Percentiles rank a stretch among this genome's conserved stretches.
Conservation (phyloP, 169 alveolate genomes). For the Perkinsus marinus region DNA sequence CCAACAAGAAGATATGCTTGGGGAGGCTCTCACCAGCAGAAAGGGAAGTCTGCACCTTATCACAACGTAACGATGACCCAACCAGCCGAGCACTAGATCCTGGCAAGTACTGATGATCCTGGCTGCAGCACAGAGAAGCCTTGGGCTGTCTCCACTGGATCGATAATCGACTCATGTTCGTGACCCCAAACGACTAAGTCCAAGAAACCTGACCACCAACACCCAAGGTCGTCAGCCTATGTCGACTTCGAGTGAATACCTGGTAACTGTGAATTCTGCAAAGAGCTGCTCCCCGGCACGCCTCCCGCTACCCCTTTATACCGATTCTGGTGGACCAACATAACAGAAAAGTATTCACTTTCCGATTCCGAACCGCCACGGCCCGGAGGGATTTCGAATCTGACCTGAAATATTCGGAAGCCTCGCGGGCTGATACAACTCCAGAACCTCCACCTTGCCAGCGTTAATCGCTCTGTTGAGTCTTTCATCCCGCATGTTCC, state of each 20-base stretch:
- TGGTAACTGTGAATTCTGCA: conserved; percentile 70
- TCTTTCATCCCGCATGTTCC: conserved; percentile 79
- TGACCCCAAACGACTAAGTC: conserved; percentile 88
- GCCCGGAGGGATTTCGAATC: not conserved
- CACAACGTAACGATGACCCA: not conserved
- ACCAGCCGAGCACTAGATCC: not conserved
- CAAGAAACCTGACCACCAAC: conserved; percentile 32
- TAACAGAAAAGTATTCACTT: conserved; percentile 60
- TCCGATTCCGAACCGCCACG: not conserved
- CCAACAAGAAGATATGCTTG: conserved; percentile 57
- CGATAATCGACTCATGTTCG: conserved; percentile 77
- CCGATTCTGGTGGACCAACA: conserved; percentile 77
- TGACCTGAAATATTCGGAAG: not conserved
- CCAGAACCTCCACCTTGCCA: conserved; percentile 51
- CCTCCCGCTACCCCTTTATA: conserved; percentile 66
- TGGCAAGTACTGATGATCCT: conserved; percentile 32
- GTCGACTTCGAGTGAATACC: not conserved
- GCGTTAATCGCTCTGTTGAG: conserved; percentile 61
- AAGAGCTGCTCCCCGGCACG: conserved; percentile 53
- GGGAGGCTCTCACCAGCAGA: conserved; percentile 59
- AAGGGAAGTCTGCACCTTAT: conserved; percentile 39
- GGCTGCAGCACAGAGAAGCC: conserved; percentile 64
- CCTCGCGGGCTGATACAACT: conserved; percentile 25
- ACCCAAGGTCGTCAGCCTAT: not conserved
- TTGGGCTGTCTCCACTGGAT: conserved; percentile 43